Conservation (phyloP, 768 basidiomycete genomes). For the Suillus plorans region DNA sequence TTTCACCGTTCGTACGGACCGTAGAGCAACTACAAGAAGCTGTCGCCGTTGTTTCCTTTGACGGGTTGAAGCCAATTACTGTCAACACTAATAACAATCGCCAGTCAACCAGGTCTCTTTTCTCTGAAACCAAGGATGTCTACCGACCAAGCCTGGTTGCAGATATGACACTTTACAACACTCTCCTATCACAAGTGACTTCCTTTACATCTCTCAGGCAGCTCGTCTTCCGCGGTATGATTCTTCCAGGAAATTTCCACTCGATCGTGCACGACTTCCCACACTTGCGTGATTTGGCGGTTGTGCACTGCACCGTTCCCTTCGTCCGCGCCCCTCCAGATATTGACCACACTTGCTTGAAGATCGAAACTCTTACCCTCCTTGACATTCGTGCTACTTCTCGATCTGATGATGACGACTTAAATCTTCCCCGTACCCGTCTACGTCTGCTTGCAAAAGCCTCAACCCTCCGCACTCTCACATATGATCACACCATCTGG, state of each 20-base stretch:
- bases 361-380: slow-evolving; percentile 44
- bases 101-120: slow-evolving; percentile 8
- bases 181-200: slow-evolving; percentile 20
- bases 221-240: slow-evolving; percentile 36
- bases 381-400: slow-evolving; percentile 28
- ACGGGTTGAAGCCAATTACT: slow-evolving; percentile 15
- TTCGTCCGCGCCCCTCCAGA: slow-evolving; percentile 19
- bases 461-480: slow-evolving; percentile 36
- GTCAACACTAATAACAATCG: neutral
- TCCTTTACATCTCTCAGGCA: slow-evolving; percentile 37
- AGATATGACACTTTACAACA: slow-evolving; percentile 20
- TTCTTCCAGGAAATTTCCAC: slow-evolving; percentile 38
- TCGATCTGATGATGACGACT: slow-evolving; percentile 16
- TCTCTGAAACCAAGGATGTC: slow-evolving; percentile 6
- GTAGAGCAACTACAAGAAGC: slow-evolving; percentile 30
- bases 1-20: slow-evolving; percentile 4
- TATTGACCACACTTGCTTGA: slow-evolving; percentile 34
- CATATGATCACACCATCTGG: slow-evolving; percentile 36
- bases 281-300: slow-evolving; percentile 34
- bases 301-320: slow-evolving; percentile 40
- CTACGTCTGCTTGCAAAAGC: slow-evolving; percentile 37
- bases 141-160: slow-evolving; percentile 28
- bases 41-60: slow-evolving; percentile 19
- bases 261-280: slow-evolving; percentile 37
- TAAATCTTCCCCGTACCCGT: slow-evolving; percentile 6